Evolutionary conservation across 2,329 filamentous ascomycete genomes (phyloP), one percentile per base, ranked within the genome.

Genomic region (Elsinoe fawcettii): DNA sequence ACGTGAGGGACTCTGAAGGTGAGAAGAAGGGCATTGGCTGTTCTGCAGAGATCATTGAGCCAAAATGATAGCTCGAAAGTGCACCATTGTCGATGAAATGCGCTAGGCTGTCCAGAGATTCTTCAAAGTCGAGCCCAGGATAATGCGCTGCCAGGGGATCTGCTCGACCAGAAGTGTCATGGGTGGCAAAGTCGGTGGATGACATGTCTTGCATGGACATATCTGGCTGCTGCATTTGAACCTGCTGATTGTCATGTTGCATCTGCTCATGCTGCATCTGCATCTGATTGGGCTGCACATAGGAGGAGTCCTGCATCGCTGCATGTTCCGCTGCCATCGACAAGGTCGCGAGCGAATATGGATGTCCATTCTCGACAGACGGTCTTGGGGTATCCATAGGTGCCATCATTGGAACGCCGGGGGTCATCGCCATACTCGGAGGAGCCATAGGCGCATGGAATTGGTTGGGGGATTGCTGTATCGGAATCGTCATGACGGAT

Each of bases 1-100:
- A 69, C 3, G 58, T 63, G 51, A 71, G 64, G 7, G 70, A 71
- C 32, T 73, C 71, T 7, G 41, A 56, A n/a, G 71, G 70, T 5
- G 71, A 73, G 59, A 72, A 73, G 63, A 73, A 72, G 1, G 71
- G 71, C 59, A 73, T 71, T 2, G 71, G 71, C 49, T 74, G 71
- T 58, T 74, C 71, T 5, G 71, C 65, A 39, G 67, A 72, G 58
- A 73, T 70, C 55, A 72, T 56, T 6, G 69, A 70, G 5, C 70
- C 63, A 49, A 73, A 73, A 55, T 72, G 70, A 58, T 73, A 72
- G 3, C 70, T 71, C 1, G 66, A 67, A 16, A 72, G 59, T 2
- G 68, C 66, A 22, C 71, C 71, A 56, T 67, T 69, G 37, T 73
- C 70, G 36, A 73, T 65, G 54, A 73, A 73, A 1, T 67, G 65